These are phyloP conservation scores for Gryganskiella cystojenkinii DNA, from an alignment of 192 early-diverging fungal species.

Conservation along the genomic window DNA sequence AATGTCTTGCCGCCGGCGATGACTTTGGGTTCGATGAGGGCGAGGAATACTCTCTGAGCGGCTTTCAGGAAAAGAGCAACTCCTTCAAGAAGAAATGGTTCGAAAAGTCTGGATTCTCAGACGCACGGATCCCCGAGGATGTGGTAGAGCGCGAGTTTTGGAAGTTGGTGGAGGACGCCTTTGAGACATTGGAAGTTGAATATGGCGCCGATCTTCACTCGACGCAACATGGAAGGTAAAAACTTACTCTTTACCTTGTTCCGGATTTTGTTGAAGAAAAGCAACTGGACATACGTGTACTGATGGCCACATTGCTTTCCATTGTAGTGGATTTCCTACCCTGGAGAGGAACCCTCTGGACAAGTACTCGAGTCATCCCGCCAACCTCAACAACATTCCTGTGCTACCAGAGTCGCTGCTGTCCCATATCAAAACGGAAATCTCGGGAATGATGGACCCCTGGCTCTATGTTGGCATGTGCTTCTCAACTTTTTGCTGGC, in stretches of 20 bases:
- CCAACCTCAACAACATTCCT: slow-evolving; percentile 94
- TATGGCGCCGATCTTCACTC: slow-evolving; percentile 97
- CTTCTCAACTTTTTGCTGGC: slow-evolving; percentile 98
- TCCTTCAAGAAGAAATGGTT: slow-evolving; percentile 78
- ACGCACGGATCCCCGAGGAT: slow-evolving; percentile 72
- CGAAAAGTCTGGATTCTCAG: slow-evolving; percentile 41
- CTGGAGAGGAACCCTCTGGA: slow-evolving; percentile 72
- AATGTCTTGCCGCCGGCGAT: slow-evolving; percentile 82
- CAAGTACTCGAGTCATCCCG: slow-evolving; percentile 77
- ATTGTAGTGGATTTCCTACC: slow-evolving; percentile 82
- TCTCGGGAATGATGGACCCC: slow-evolving; percentile 96
- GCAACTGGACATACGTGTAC: too few species aligned
- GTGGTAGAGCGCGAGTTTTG: slow-evolving; percentile 93
- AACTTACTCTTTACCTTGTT: not conserved
- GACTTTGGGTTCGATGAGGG: slow-evolving; percentile 96
- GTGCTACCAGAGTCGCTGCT: slow-evolving; percentile 85
- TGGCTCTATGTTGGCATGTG: slow-evolving; percentile 98
- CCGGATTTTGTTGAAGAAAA: too few species aligned
- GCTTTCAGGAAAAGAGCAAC: slow-evolving; percentile 83
- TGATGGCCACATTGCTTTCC: not conserved
- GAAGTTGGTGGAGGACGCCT: slow-evolving; percentile 86
- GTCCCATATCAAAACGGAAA: slow-evolving; percentile 89
- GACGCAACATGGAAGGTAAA: slow-evolving; percentile 86
- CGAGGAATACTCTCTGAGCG: slow-evolving; percentile 76
- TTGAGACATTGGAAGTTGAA: slow-evolving; percentile 91